Conservation (phyloP, 331 rosid species). For the Rosa hybrid region DNA sequence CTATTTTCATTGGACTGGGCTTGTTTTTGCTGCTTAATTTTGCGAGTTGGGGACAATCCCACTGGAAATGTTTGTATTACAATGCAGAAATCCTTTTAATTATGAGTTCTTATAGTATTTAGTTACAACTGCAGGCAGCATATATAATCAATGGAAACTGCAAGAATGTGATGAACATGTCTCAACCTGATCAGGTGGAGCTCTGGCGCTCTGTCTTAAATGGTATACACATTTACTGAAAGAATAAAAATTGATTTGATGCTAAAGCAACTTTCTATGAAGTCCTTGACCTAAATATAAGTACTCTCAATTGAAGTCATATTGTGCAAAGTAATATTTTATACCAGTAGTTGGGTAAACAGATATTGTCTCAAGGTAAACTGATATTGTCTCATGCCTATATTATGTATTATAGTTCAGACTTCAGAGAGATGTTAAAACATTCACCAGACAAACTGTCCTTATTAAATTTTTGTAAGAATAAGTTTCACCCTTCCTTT, state of each 20-base stretch:
- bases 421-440: background rate
- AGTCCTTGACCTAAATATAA: background rate
- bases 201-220: conserved; percentile 84
- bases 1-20: background rate
- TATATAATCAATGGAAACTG: conserved; percentile 82
- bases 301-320: background rate
- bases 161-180: conserved; percentile 98
- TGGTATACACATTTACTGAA: conserved; percentile 42
- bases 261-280: background rate
- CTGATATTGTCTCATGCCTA: no score
- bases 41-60: background rate
- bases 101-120: conserved; percentile 6
- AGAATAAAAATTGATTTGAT: background rate
- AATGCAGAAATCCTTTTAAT: background rate
- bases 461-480: background rate
- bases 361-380: no score
- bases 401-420: no score
- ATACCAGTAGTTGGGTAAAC: no score
- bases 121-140: conserved; percentile 63
- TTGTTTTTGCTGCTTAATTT: background rate
- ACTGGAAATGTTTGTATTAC: background rate
- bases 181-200: conserved; percentile 93
- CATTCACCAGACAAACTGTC: background rate
- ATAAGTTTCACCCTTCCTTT: background rate
- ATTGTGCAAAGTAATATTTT: background rate